phyloP scores from a whole-genome alignment of 1,284 basidiomycete species.

The Laetiporus sulphureus region DNA sequence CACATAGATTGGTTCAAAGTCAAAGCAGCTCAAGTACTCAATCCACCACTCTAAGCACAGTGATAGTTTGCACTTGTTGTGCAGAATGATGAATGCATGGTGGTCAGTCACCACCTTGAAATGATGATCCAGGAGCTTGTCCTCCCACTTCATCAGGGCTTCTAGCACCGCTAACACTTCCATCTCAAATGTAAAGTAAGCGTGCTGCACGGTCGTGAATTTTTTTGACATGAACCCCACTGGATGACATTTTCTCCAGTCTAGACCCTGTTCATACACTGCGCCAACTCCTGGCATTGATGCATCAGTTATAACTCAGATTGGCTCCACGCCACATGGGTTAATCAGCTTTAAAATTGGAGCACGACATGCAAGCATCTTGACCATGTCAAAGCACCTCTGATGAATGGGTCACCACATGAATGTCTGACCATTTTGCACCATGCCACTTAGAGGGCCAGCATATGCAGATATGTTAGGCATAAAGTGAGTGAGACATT shows the following conservation, averaged over 20 bases:
- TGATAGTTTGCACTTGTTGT: constrained; percentile 16
- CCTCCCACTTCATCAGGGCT: constrained; percentile 31
- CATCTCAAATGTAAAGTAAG: constrained; percentile 30
- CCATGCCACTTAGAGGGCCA: constrained; percentile 12
- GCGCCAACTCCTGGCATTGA: constrained; percentile 31
- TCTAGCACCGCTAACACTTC: constrained; percentile 33
- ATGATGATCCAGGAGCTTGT: constrained; percentile 23
- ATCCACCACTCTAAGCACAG: constrained; percentile 26
- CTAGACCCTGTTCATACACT: constrained; percentile 31
- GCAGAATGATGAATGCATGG: constrained; percentile 29
- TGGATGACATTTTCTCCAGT: constrained; percentile 30
- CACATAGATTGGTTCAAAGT: constrained; percentile 27
- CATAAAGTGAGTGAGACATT: constrained; percentile 34
- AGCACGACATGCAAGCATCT: constrained; percentile 21
- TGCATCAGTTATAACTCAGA: constrained; percentile 38
- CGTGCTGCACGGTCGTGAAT: constrained; percentile 30
- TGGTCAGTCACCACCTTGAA: constrained; percentile 34
- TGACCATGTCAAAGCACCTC: constrained; percentile 30
- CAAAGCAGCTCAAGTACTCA: constrained; percentile 29
- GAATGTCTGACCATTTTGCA: constrained; percentile 12
- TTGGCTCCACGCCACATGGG: constrained; percentile 21
- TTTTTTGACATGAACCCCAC: constrained; percentile 36
- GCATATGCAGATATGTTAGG: constrained; percentile 28
- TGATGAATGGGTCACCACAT: too few relatives aligned
- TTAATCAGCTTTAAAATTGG: constrained; percentile 30